These are phyloP conservation scores for Zanthoxylum bungeanum DNA, from an alignment of 345 rosid species.

Conservation along the genomic window DNA sequence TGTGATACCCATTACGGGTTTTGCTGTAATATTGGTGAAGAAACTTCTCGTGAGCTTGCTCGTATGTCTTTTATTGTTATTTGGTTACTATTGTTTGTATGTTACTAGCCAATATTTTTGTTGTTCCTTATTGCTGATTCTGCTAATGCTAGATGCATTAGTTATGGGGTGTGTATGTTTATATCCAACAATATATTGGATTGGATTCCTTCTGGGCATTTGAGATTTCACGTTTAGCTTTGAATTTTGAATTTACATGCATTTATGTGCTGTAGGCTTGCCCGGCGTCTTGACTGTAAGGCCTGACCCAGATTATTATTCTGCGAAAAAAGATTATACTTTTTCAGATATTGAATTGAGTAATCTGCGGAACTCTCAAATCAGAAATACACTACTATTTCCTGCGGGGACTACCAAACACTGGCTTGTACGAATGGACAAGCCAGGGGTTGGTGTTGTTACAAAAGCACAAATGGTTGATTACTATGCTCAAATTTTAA, in stretches of 20 bases:
- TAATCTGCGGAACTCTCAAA: constrained; percentile 16
- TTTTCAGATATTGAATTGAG: constrained; percentile 15
- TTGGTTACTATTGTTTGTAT: background rate
- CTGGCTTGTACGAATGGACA: constrained; percentile 72
- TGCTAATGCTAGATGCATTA: background rate
- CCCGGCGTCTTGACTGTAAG: constrained; percentile 68
- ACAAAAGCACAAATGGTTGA: constrained; percentile 98
- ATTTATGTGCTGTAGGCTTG: constrained; percentile 41
- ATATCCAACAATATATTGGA: background rate
- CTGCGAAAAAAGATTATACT: constrained; percentile 41
- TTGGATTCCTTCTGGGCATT: background rate
- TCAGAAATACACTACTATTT: constrained; percentile 44
- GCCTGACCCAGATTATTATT: constrained; percentile 50
- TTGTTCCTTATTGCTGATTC: background rate
- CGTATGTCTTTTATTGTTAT: constrained; percentile 27
- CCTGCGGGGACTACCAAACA: constrained; percentile 52
- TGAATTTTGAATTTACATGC: background rate
- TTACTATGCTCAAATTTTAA: constrained; percentile 59
- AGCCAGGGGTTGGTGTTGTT: constrained; percentile 71
- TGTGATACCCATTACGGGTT: constrained; percentile 58
- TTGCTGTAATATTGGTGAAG: constrained; percentile 69
- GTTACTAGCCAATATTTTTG: background rate
- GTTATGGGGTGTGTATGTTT: background rate
- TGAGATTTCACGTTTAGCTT: background rate
- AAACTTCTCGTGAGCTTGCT: constrained; percentile 55